These are phyloP conservation scores for Gossypium lobatum DNA, from an alignment of 441 rosid genomes.

Conservation along the genomic window DNA sequence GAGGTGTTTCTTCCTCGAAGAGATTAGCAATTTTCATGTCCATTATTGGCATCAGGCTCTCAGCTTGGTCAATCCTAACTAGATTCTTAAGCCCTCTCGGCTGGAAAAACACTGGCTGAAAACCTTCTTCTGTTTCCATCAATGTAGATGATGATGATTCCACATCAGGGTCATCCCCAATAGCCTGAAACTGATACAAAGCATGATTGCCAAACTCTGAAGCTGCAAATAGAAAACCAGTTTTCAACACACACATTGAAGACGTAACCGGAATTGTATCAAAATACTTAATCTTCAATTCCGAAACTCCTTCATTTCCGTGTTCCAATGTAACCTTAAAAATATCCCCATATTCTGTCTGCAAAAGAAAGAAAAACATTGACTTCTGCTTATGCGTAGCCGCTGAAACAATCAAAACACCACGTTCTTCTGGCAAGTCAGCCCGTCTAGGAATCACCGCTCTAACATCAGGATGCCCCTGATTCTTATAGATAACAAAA, in stretches of 20 bases:
- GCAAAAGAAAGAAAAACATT: slow-evolving; percentile 86
- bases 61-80: slow-evolving; percentile 89
- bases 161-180: slow-evolving; percentile 13
- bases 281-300: slow-evolving; percentile 86
- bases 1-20: slow-evolving; percentile 95
- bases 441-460: slow-evolving; percentile 90
- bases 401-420: slow-evolving; percentile 84
- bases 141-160: slow-evolving; percentile 32
- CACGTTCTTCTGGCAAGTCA: slow-evolving; percentile 87
- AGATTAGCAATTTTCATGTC: slow-evolving; percentile 84
- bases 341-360: slow-evolving; percentile 91
- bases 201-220: slow-evolving; percentile 96
- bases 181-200: slow-evolving; percentile 33
- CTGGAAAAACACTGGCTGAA: slow-evolving; percentile 85
- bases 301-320: slow-evolving; percentile 60
- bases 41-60: slow-evolving; percentile 95
- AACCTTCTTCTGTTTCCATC: slow-evolving; percentile 95
- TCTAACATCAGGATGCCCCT: slow-evolving; percentile 83
- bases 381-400: slow-evolving; percentile 84
- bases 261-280: slow-evolving; percentile 85
- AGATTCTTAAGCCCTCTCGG: slow-evolving; percentile 92
- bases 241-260: slow-evolving; percentile 82
- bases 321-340: slow-evolving; percentile 83
- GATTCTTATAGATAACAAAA: slow-evolving; percentile 90
- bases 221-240: slow-evolving; percentile 80